Evolutionary conservation across 2,329 filamentous ascomycete species (phyloP).

Genomic region (Xylaria sp.): DNA sequence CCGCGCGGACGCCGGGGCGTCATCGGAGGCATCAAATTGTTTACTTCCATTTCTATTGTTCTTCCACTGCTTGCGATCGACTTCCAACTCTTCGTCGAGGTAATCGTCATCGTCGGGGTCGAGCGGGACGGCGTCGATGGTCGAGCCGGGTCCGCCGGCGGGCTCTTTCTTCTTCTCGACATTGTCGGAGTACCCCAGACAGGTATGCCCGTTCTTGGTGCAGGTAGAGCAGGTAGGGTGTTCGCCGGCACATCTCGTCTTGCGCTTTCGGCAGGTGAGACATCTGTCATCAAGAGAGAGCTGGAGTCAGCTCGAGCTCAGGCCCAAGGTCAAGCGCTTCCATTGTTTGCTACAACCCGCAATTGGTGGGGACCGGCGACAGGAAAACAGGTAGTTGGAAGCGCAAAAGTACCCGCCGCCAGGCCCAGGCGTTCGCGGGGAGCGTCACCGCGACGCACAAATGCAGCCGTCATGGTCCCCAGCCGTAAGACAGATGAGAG

Average conservation of each 20-base stretch:
- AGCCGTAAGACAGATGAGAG: conserved; percentile 6
- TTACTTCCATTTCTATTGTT: conserved; percentile 28
- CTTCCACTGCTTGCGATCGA: conserved; percentile 37
- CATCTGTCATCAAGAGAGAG: conserved; percentile 50
- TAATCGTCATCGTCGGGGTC: conserved; percentile 43
- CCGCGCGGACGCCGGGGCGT: conserved; percentile 23
- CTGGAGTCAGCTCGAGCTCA: conserved; percentile 25
- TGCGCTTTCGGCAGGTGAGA: conserved; percentile 73
- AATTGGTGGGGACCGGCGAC: conserved; percentile 23
- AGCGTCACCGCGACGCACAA: no score
- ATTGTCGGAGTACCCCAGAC: conserved; percentile 66
- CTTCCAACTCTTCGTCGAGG: conserved; percentile 37
- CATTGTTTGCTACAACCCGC: conserved; percentile 13
- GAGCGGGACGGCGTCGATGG: conserved; percentile 29
- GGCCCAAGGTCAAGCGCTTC: no score
- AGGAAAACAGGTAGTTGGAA: conserved; percentile 1
- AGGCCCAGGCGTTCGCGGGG: no score
- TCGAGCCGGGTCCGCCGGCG: conserved; percentile 11
- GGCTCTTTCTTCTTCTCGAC: conserved; percentile 48
- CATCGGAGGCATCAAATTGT: conserved; percentile 31
- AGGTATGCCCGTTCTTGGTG: conserved; percentile 69
- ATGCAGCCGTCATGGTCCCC: conserved; percentile 21
- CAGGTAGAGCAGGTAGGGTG: conserved; percentile 74
- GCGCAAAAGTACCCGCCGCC: no score
- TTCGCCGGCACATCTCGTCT: conserved; percentile 75